Base-by-base conservation (phyloP, 2,329 filamentous ascomycete species). In the Cladosporium sp. region DNA sequence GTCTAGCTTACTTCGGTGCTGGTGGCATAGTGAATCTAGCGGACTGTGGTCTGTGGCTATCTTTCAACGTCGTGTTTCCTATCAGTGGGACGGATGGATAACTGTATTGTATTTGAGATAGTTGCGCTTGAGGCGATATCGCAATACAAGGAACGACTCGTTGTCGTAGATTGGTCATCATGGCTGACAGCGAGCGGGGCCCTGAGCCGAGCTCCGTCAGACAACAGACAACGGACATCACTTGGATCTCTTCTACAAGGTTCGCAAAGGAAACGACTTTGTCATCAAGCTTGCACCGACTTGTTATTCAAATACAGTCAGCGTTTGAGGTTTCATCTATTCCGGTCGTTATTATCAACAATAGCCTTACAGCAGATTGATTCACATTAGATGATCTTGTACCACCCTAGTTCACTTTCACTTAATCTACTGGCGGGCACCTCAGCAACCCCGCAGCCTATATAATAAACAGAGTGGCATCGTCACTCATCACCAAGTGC, bases 1-100 rank as follows among this genome's bases (percentile, higher is more conserved):
- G 12, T 14, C 14, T 5, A 12, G 37, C 56, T 29, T 59, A 59
- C 56, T 59, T 59, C n/a, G 56, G 35, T 44, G 56, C 40, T 59
- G 56, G 56, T 37, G 56, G 56, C 56, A 59, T 59, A 4, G 23
- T 59, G 56, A 46, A 1, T 46, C 23, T 21, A 46, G 11, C 3
- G 4, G 40, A 1, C 3, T 46, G 10, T 46, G 40, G 40, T 6
- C n/a, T 46, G n/a, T 46, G n/a, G 12, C n/a, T 46, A 21, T 46
- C n/a, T 21, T 14, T 16, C n/a, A 46, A 46, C 3, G 2, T 1
- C 12, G 14, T 46, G 10, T 21, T 46, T 46, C n/a, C 4, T 46
- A 46, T n/a, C 11, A 12, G 3, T 7, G 21, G 21, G 8, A 12
- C n/a, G n/a, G 40, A 46, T 3, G 2, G 10, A 21, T 0, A 46